Conservation (phyloP, 352 stramenopile species). For the Phytophthora fragariae region DNA sequence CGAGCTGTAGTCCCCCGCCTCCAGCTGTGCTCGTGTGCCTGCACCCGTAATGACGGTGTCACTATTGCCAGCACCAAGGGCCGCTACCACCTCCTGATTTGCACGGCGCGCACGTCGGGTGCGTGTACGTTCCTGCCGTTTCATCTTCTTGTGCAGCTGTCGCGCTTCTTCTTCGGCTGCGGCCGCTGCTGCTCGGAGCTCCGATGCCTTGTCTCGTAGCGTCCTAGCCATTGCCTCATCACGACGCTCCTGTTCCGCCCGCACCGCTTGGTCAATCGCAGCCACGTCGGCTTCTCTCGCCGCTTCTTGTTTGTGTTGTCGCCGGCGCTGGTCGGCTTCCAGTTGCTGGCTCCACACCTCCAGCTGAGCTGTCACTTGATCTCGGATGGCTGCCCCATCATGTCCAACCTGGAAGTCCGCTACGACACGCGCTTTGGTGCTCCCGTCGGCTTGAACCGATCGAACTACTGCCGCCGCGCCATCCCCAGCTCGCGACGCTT, state of each 20-base stretch:
- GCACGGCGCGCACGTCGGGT: background rate
- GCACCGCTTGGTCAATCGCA: background rate
- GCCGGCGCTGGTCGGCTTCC: background rate
- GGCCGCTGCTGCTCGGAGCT: background rate
- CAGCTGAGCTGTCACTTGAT: background rate
- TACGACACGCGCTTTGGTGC: background rate
- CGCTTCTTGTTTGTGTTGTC: background rate
- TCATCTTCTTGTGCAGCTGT: background rate
- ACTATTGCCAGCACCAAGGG: background rate
- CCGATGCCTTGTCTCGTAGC: background rate
- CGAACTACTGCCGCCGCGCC: background rate
- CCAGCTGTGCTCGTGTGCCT: too few relatives aligned
- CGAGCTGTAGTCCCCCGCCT: too few relatives aligned
- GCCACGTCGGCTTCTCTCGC: background rate
- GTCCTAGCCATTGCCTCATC: background rate
- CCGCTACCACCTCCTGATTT: background rate
- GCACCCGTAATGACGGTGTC: too few relatives aligned
- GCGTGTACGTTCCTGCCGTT: background rate
- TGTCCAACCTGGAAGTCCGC: background rate
- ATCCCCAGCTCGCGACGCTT: background rate
- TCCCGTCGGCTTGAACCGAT: background rate
- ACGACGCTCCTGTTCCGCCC: background rate
- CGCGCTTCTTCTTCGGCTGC: background rate
- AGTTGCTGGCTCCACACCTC: background rate
- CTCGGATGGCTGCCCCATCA: background rate